Base-by-base conservation (phyloP, 352 stramenopile species). In the Thalassiosira exigua region DNA sequence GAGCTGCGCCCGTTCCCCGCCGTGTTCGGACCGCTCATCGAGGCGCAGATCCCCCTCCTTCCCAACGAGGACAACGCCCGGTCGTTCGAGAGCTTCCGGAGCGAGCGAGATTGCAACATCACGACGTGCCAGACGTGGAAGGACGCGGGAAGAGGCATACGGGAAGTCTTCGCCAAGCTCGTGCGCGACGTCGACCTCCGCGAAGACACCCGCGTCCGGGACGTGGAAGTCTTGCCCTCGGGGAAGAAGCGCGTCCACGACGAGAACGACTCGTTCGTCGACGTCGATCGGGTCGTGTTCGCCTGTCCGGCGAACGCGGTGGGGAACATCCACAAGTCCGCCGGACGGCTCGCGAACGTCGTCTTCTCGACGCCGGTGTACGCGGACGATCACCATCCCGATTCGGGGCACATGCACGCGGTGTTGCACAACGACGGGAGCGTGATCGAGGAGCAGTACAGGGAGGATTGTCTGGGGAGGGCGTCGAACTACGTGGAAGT, bases 51-150 rank as follows among this genome's bases (percentile, higher is more conserved):
- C 59, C 81, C 77, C 12, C 36, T 88, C 1, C 64, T 77, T 9
- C 81, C 81, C 21, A 84, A 77, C 36, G 41, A 61, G 2, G 27
- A 74, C 17, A 88, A 85, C 64, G 36, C 81, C n/a, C 66, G 54
- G 66, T 69, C 65, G 1, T 82, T 82, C 24, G 14, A 57, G 19
- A 82, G 67, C 30, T 24, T 52, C 29, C 65, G 69, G 2, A 76
- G 59, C 48, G 64, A 76, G 19, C 54, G 44, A 9, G 76, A 88
- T 62, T 88, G 81, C 60, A 86, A 86, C 29, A 75, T 88, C 32
- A 84, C 75, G n/a, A 88, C 81, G 3, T 89, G 82, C 61, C 76
- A 86, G 42, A 89, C 82, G 50, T 89, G 78, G 82, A 86, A 89
- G 68, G 74, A 89, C 64, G 82, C 82, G n/a, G 82, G 82, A 1